These are phyloP conservation scores for Fusarium bulbicola DNA, from an alignment of 2,329 filamentous ascomycete species.

Conservation along the genomic window DNA sequence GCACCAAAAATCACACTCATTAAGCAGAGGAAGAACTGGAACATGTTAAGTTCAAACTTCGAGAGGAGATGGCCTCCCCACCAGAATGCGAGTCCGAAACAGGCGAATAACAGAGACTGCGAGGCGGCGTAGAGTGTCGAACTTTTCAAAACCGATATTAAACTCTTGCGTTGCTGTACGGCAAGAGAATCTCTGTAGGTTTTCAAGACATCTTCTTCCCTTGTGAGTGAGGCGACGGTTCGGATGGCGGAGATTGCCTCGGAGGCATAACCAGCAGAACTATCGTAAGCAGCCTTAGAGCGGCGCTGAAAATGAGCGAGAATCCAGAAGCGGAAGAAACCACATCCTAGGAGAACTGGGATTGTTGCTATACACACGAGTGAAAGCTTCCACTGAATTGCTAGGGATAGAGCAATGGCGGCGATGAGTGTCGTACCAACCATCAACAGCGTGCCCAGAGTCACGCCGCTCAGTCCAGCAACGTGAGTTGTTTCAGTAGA, in stretches of 20 bases:
- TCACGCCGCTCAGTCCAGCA: constrained; percentile 86
- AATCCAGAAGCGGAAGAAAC: constrained; percentile 90
- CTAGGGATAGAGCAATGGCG: constrained; percentile 74
- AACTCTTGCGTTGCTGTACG: constrained; percentile 71
- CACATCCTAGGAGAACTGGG: constrained; percentile 79
- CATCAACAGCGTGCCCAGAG: constrained; percentile 85
- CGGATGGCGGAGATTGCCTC: constrained; percentile 95
- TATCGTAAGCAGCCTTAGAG: constrained; percentile 81
- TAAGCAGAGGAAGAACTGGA: too few relatives aligned
- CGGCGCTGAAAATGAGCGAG: constrained; percentile 81
- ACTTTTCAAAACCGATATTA: constrained; percentile 79
- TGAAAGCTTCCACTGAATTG: constrained; percentile 87
- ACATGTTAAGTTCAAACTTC: too few relatives aligned
- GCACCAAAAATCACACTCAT: too few relatives aligned
- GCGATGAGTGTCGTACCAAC: constrained; percentile 82
- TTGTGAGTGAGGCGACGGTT: constrained; percentile 94
- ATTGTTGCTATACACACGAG: constrained; percentile 83
- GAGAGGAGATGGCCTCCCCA: too few relatives aligned
- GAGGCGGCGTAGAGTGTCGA: constrained; percentile 79
- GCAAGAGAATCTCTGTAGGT: constrained; percentile 76
- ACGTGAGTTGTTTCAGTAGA: constrained; percentile 91
- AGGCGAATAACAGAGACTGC: constrained; percentile 42
- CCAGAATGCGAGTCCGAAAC: too few relatives aligned
- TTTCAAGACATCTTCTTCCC: constrained; percentile 81
- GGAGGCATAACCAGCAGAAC: constrained; percentile 86